Evolutionary conservation across 495 filamentous ascomycete genomes (phyloP).

Genomic region (Xylaria telfairii): DNA sequence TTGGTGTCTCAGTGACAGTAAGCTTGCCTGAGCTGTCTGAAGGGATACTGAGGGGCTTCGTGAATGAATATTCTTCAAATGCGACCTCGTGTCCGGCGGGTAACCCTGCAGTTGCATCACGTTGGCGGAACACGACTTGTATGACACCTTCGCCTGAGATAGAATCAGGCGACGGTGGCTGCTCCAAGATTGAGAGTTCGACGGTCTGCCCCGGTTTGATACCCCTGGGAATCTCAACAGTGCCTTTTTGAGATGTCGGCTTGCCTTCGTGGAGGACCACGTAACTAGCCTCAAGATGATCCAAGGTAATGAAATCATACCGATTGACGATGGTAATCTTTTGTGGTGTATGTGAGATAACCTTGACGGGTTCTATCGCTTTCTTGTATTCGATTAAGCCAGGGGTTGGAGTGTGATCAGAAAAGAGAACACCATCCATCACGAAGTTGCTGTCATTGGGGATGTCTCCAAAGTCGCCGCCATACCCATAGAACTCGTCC

Average conservation of each 20-base stretch:
- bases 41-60: not conserved
- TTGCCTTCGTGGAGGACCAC: conserved; percentile 34
- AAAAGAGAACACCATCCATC: conserved; percentile 68
- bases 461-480: conserved; percentile 70
- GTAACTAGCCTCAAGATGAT: conserved; percentile 48
- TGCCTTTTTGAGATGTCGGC: conserved; percentile 26
- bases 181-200: conserved; percentile 24
- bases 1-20: conserved; percentile 27
- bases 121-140: conserved; percentile 34
- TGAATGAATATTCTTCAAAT: conserved; percentile 51
- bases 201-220: conserved; percentile 31
- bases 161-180: not conserved
- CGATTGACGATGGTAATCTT: conserved; percentile 50
- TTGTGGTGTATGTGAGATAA: conserved; percentile 32
- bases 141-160: conserved; percentile 30
- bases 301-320: conserved; percentile 59
- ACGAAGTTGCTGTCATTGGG: conserved; percentile 71
- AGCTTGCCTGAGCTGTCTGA: conserved; percentile 26
- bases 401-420: conserved; percentile 63
- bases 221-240: conserved; percentile 28
- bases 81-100: conserved; percentile 52
- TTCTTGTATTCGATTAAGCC: conserved; percentile 68
- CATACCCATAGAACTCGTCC: conserved; percentile 66
- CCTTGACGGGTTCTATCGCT: conserved; percentile 61
- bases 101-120: conserved; percentile 46